Percentiles rank a stretch among this genome's conserved stretches.
phyloP scores from a whole-genome alignment of 108 stramenopile species.

The Fragilariopsis cylindrus region DNA sequence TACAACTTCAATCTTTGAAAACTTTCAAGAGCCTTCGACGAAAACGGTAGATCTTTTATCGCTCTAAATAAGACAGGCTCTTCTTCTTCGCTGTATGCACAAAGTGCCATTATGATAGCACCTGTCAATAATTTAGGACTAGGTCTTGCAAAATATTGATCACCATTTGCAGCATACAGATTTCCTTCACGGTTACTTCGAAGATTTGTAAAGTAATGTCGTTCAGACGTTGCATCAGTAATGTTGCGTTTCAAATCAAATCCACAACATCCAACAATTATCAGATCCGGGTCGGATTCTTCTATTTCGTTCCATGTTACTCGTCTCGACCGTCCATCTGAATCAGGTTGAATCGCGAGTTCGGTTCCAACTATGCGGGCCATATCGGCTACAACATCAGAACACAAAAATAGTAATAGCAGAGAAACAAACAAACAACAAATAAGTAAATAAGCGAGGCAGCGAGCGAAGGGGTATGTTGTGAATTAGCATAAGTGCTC shows the following conservation, averaged over 20 bases:
- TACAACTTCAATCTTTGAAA: neutral
- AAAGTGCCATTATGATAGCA: conserved; percentile 59
- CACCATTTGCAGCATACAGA: conserved; percentile 77
- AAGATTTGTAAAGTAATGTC: conserved; percentile 36
- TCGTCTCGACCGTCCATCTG: conserved; percentile 45
- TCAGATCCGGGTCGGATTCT: conserved; percentile 68
- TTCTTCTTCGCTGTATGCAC: conserved; percentile 44
- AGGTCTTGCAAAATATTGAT: conserved; percentile 84
- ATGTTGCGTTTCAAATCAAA: conserved; percentile 74
- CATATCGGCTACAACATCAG: conserved; percentile 8
- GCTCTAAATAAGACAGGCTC: conserved; percentile 29
- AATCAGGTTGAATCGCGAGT: conserved; percentile 1
- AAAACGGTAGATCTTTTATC: conserved; percentile 30
- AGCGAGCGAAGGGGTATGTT: neutral
- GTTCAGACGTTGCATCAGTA: conserved; percentile 38
- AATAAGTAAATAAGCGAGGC: neutral
- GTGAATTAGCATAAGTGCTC: neutral
- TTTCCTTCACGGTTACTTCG: conserved; percentile 47
- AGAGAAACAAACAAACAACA: neutral
- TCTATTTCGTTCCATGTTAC: conserved; percentile 56
- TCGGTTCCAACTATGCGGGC: conserved; percentile 13
- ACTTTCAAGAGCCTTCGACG: conserved; percentile 2
- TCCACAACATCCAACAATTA: conserved; percentile 84
- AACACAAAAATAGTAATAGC: neutral
- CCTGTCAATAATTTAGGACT: conserved; percentile 73